Percentiles rank a stretch among this genome's conserved stretches.
These are phyloP conservation scores for Phellopilus nigrolimitatus DNA, from an alignment of 1,284 basidiomycete genomes.

Conservation along the genomic window DNA sequence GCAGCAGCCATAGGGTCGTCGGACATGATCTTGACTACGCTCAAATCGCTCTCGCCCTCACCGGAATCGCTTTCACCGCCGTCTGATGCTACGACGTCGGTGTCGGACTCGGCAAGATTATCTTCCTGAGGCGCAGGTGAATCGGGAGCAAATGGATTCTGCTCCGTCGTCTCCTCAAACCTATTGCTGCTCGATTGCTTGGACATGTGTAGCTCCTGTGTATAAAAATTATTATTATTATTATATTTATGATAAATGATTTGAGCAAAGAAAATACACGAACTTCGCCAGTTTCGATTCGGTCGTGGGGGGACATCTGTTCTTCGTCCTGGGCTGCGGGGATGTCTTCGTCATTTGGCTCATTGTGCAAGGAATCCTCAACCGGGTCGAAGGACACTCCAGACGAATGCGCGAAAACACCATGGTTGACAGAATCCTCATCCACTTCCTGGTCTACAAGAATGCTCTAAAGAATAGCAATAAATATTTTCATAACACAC, in stretches of 20 bases:
- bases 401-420: constrained; percentile 2
- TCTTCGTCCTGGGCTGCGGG: no score
- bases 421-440: not conserved
- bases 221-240: not conserved
- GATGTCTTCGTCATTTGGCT: no score
- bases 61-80: constrained; percentile 24
- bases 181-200: not conserved
- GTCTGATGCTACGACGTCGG: constrained; percentile 18
- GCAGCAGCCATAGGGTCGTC: constrained; percentile 80
- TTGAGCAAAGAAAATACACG: not conserved
- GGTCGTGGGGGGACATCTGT: no score
- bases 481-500: not conserved
- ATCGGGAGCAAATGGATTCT: not conserved
- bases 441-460: not conserved
- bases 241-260: no score
- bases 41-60: constrained; percentile 26
- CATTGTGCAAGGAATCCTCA: no score
- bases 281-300: not conserved
- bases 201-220: not conserved
- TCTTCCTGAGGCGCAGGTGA: not conserved
- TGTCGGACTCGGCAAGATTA: constrained; percentile 5
- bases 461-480: not conserved
- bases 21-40: constrained; percentile 72
- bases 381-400: no score
- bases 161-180: not conserved